Conservation (phyloP, 2,329 filamentous ascomycete genomes). For the Neopestalotiopsis clavispora region DNA sequence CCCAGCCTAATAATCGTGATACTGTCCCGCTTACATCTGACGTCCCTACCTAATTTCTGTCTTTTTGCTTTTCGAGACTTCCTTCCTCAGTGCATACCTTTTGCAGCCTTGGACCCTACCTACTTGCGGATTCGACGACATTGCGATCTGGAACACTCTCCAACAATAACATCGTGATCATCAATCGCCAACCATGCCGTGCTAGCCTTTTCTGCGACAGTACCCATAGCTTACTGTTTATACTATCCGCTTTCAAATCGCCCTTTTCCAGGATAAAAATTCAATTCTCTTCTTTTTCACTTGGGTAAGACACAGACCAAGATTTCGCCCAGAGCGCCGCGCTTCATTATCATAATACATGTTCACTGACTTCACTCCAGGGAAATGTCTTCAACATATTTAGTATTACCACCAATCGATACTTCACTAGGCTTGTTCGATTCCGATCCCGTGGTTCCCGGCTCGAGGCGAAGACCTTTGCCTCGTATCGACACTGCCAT, state of each 20-base stretch:
- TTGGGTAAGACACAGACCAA: neutral
- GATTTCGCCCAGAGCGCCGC: neutral
- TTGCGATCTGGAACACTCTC: neutral
- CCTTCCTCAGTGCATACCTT: neutral
- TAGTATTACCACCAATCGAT: conserved; percentile 15
- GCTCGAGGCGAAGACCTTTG: conserved; percentile 22
- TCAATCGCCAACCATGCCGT: neutral
- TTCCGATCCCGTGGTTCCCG: neutral
- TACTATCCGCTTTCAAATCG: neutral
- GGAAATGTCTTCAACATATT: conserved; percentile 11
- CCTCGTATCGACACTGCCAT: conserved; percentile 27
- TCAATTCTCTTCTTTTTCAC: neutral
- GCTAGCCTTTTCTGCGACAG: neutral
- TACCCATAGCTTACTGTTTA: neutral
- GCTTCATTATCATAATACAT: too few species aligned
- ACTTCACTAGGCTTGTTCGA: conserved; percentile 18
- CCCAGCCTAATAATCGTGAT: conserved; percentile 11
- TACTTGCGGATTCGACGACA: too few species aligned
- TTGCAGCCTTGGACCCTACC: too few species aligned
- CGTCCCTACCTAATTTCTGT: neutral
- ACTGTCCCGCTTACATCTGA: conserved; percentile 7
- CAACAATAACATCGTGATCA: neutral
- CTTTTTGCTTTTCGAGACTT: neutral
- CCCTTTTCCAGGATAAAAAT: neutral
- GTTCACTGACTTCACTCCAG: neutral